A percentile compares a stretch with the other conserved stretches of the same genome.
Evolutionary conservation across 495 filamentous ascomycete genomes (phyloP).

Genomic region (Aspergillus leporis): DNA sequence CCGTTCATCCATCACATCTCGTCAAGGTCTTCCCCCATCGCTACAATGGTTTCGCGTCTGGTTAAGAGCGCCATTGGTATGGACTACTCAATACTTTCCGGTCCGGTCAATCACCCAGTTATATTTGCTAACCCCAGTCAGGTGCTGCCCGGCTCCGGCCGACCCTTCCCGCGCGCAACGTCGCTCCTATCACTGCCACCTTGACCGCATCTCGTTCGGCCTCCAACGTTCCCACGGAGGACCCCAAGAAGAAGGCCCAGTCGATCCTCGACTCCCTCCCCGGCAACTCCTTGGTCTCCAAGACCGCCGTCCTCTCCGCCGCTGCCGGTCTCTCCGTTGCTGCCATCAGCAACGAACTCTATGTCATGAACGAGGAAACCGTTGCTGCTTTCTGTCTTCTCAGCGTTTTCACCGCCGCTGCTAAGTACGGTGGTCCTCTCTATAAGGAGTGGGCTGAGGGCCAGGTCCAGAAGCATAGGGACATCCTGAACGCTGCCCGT

Average conservation of each 20-base stretch:
- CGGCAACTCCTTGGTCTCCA: constrained; percentile 82
- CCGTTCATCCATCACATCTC: constrained; percentile 44
- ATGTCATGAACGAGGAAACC: constrained; percentile 97
- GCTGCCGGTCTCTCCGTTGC: constrained; percentile 86
- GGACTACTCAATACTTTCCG: constrained; percentile 31
- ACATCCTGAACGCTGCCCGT: constrained; percentile 88
- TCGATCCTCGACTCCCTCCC: constrained; percentile 89
- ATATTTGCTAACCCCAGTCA: constrained; percentile 43
- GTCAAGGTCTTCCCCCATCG: constrained; percentile 38
- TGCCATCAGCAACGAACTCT: constrained; percentile 99
- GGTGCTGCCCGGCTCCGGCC: constrained; percentile 90
- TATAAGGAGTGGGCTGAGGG: constrained; percentile 90
- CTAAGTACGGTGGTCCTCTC: constrained; percentile 87
- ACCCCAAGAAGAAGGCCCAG: constrained; percentile 92
- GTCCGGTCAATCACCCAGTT: constrained; percentile 11
- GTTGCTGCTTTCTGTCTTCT: constrained; percentile 87
- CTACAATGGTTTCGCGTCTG: constrained; percentile 92
- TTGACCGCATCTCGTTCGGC: constrained; percentile 63
- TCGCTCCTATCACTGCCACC: constrained; percentile 69
- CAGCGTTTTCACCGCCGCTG: constrained; percentile 84
- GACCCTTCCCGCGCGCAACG: constrained; percentile 62
- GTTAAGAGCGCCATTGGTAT: constrained; percentile 89
- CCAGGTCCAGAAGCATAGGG: constrained; percentile 84
- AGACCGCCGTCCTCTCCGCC: constrained; percentile 94
- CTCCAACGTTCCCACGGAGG: constrained; percentile 76